Percentiles rank a stretch among this genome's conserved stretches.
phyloP scores from a whole-genome alignment of 2,329 filamentous ascomycete genomes.

The Stagonosporopsis cucurbitacearum region DNA sequence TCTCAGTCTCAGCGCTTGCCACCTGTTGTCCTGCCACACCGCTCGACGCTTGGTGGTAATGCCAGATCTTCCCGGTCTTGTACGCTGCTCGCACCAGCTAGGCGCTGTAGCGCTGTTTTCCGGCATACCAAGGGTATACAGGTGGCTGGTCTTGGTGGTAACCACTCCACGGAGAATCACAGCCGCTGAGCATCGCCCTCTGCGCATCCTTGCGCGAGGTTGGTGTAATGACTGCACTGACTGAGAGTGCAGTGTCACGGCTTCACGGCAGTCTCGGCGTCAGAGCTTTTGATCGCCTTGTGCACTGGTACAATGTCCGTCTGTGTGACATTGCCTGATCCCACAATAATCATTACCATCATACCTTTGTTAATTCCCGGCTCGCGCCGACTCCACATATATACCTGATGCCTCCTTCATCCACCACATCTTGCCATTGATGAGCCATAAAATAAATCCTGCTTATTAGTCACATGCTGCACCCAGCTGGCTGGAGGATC shows the following conservation, averaged over 20 bases:
- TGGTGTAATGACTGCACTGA: not conserved
- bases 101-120: not conserved
- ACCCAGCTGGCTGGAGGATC: not conserved
- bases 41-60: not conserved
- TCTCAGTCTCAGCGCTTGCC: conserved; percentile 3
- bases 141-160: conserved; percentile 13
- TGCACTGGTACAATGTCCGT: conserved; percentile 9
- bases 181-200: conserved; percentile 8
- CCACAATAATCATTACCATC: not conserved
- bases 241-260: conserved; percentile 5
- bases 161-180: conserved; percentile 9
- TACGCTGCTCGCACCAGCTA: not conserved
- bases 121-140: conserved; percentile 2
- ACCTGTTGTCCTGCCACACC: conserved; percentile 9
- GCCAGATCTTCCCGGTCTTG: not conserved
- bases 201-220: conserved; percentile 1
- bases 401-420: not conserved
- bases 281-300: conserved; percentile 14
- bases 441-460: not conserved
- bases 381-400: not conserved
- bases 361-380: not conserved
- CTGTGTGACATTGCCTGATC: conserved; percentile 3
- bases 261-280: conserved; percentile 1
- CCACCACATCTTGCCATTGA: not conserved
- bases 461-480: not conserved